Evolutionary conservation across 371 early-diverging fungal species (phyloP), one percentile per base, ranked within the genome.

Genomic region (Mucor saturninus): DNA sequence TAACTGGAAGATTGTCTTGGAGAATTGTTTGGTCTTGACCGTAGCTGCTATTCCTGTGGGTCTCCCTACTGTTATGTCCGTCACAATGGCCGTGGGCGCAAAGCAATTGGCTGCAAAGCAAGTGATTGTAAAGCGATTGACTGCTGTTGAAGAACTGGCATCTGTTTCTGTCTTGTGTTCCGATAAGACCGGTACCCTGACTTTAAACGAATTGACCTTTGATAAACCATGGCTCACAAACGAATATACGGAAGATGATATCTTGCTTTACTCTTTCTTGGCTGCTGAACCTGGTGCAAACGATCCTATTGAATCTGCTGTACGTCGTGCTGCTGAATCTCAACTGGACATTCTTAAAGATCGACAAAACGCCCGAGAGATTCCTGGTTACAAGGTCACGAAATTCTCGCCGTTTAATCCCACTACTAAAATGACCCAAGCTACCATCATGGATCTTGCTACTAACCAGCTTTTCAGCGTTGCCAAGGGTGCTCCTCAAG

Each of bases 151-250:
- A 76, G 95, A 95, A 64, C 84, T 97, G 72, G 96, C 97, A 0
- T 95, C 96, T 2, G 94, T 95, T 15, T 92, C 93, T 14, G 88
- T 95, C 37, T 88, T 98, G 48, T 97, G 96, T 79, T 93, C 94
- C 3, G 98, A 98, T 82, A 98, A 91, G 83, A 98, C 98, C 2
- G 98, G 98, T 42, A 98, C 98, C 28, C 79, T 98, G 57, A 98
- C 98, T 10, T 80, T 87, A 55, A 94, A 93, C 87, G 88, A 94
- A 80, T 85, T 97, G 55, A 87, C 93, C 10, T 95, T 95, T 74
- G 93, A 93, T 56, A 89, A 92, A 60, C 97, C 97, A 29, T 96
- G 88, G 81, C 83, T 96, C 37, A 68, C 87, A 68, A 81, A 83
- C 37, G 73, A 79, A 28, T 94, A 87, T 66, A 83, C 85, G 38